phyloP scores from a whole-genome alignment of 805 yeast species.

The Saturnispora besseyi region DNA sequence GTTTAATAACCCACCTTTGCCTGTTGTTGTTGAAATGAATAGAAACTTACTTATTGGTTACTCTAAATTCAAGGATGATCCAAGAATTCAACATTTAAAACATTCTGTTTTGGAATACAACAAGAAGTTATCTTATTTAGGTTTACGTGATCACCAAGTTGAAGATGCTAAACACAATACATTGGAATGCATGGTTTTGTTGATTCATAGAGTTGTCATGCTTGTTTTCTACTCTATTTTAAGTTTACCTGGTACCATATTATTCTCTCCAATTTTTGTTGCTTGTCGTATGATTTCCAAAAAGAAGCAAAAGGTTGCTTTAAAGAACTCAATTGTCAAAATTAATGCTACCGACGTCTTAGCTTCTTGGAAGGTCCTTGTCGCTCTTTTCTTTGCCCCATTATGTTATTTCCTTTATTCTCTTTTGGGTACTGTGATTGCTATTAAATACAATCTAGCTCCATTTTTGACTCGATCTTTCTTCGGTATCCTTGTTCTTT shows the following conservation, averaged over 20 bases:
- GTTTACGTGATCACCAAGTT: conserved; percentile 66
- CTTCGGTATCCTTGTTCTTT: conserved; percentile 22
- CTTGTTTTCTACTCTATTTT: conserved; percentile 47
- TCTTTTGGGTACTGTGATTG: conserved; percentile 34
- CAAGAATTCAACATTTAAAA: conserved; percentile 54
- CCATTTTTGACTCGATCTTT: conserved; percentile 8
- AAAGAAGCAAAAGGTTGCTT: conserved; percentile 65
- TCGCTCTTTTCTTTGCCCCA: conserved; percentile 84
- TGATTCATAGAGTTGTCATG: conserved; percentile 48
- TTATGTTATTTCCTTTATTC: conserved; percentile 75
- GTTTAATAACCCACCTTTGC: conserved; percentile 50
- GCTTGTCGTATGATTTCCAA: conserved; percentile 63
- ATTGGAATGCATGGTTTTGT: conserved; percentile 39
- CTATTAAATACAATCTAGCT: conserved; percentile 15
- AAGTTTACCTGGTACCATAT: conserved; percentile 77
- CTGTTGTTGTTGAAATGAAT: conserved; percentile 83
- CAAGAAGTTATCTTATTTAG: conserved; percentile 48
- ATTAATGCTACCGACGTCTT: conserved; percentile 86
- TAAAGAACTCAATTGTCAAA: conserved; percentile 81
- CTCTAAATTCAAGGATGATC: conserved; percentile 61
- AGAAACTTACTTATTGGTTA: conserved; percentile 80
- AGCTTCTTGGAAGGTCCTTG: conserved; percentile 92
- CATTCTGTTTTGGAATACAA: conserved; percentile 64
- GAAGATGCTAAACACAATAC: conserved; percentile 44
- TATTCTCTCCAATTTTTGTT: conserved; percentile 83